phyloP scores from a whole-genome alignment of 1,284 basidiomycete species.

The Leccinum pachyderme region DNA sequence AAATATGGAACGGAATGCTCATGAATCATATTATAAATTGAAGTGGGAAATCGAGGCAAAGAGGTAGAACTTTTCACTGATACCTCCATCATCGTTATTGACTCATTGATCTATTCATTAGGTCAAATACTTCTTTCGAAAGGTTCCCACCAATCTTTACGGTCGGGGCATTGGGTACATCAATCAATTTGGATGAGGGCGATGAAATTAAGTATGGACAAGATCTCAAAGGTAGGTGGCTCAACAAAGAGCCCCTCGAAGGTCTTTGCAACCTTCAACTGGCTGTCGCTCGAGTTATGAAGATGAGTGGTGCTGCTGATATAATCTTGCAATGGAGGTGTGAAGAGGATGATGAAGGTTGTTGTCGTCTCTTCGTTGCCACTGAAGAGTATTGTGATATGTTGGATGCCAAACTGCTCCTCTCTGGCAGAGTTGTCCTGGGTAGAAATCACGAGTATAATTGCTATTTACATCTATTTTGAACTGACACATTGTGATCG shows the following conservation, averaged over 20 bases:
- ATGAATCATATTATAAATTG: neutral
- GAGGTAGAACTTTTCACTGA: neutral
- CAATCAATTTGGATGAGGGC: neutral
- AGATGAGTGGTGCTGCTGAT: neutral
- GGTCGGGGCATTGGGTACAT: neutral
- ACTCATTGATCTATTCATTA: neutral
- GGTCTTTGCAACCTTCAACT: neutral
- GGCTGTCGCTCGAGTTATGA: neutral
- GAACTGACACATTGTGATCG: neutral
- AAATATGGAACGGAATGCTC: neutral
- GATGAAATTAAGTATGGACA: neutral
- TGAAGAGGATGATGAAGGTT: neutral
- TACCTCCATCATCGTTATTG: neutral
- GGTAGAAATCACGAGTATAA: too few relatives aligned
- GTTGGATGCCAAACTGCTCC: conserved; percentile 9
- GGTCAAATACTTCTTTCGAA: neutral
- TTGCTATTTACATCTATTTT: neutral
- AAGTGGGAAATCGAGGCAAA: neutral
- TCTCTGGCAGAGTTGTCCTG: too few relatives aligned
- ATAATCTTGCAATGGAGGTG: conserved; percentile 3
- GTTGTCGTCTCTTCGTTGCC: neutral
- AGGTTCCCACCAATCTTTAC: neutral
- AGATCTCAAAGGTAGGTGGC: neutral
- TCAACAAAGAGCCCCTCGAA: neutral
- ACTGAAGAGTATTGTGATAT: conserved; percentile 2